Evolutionary conservation across 306 rosid genomes (phyloP).

Genomic region (Potentilla sterilis): DNA sequence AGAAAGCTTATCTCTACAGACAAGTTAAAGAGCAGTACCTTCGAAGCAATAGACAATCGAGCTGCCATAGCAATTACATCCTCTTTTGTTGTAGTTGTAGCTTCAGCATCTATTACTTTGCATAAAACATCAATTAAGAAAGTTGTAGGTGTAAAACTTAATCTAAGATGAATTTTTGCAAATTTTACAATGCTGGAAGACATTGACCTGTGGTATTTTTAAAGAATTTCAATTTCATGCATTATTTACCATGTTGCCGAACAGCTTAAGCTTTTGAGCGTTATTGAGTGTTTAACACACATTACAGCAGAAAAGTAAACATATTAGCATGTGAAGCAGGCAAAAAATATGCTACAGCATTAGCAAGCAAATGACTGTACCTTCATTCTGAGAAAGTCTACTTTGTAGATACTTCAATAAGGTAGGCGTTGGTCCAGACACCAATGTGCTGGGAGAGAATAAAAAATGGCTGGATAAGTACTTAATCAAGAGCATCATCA

Average conservation of each 20-base stretch:
- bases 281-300: neutral
- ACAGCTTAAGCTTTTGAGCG: neutral
- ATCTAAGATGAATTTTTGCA: neutral
- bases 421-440: conserved; percentile 79
- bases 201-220: neutral
- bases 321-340: conserved; percentile 5
- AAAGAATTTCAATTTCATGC: neutral
- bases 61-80: conserved; percentile 71
- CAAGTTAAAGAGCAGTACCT: conserved; percentile 45
- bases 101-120: conserved; percentile 53
- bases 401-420: conserved; percentile 72
- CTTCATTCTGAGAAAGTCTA: conserved; percentile 84
- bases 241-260: neutral
- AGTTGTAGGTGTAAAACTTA: conserved; percentile 4
- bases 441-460: conserved; percentile 66
- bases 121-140: conserved; percentile 14
- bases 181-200: neutral
- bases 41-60: conserved; percentile 76
- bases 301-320: neutral
- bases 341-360: conserved; percentile 7
- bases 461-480: conserved; percentile 25
- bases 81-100: conserved; percentile 49
- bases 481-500: conserved; percentile 16
- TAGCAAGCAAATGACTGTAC: conserved; percentile 31
- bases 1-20: neutral